Percentiles rank a stretch among this genome's conserved stretches.
Evolutionary conservation across 768 basidiomycete genomes (phyloP).

Genomic region (Hysterangium stoloniferum): DNA sequence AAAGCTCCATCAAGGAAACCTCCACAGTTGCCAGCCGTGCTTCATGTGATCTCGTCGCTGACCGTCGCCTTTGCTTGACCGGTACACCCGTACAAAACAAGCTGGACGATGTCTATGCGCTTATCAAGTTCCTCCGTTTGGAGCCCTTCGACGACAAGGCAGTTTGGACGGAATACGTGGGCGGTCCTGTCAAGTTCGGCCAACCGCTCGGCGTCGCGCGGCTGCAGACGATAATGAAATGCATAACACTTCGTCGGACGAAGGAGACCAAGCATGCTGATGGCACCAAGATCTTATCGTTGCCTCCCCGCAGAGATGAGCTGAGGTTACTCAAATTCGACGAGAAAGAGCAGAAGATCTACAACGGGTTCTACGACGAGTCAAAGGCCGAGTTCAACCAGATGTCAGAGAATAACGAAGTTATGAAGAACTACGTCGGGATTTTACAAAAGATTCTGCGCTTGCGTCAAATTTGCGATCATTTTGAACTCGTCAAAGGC

Average conservation of each 20-base stretch:
- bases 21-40: conserved; percentile 91
- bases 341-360: conserved; percentile 73
- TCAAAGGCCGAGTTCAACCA: conserved; percentile 90
- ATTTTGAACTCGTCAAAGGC: conserved; percentile 80
- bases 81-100: conserved; percentile 99
- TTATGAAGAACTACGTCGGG: conserved; percentile 98
- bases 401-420: conserved; percentile 79
- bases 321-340: conserved; percentile 81
- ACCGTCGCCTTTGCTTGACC: conserved; percentile 89
- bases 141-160: conserved; percentile 90
- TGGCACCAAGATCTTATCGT: conserved; percentile 76
- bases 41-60: conserved; percentile 89
- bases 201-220: conserved; percentile 84
- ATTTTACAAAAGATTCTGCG: conserved; percentile 95
- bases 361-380: conserved; percentile 81
- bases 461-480: conserved; percentile 96
- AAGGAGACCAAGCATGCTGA: conserved; percentile 81
- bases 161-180: conserved; percentile 88
- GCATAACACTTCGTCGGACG: conserved; percentile 91
- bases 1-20: conserved; percentile 93
- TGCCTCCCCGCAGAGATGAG: conserved; percentile 88
- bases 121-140: conserved; percentile 92
- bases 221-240: conserved; percentile 95
- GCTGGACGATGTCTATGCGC: conserved; percentile 93
- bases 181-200: conserved; percentile 87